Evolutionary conservation across 805 yeast species (phyloP), one percentile per base, ranked within the genome.

Genomic region (Hyphopichia homilentoma): DNA sequence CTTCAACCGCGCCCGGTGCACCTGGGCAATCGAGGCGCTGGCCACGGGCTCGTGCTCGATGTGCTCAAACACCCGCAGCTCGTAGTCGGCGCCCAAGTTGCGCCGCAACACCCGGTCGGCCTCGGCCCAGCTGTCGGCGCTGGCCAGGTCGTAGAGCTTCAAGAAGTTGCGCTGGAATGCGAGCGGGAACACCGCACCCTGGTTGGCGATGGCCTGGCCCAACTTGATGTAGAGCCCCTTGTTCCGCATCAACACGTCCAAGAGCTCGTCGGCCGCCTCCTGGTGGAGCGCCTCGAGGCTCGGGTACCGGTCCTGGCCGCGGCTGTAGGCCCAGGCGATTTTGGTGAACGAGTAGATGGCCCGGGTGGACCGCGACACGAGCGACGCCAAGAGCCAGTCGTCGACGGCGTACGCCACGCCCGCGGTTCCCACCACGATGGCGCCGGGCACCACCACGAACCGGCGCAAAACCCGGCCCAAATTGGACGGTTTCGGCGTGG

Each of bases 181-280:
- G 21, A 62, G 54, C 2, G 94, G 94, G 41, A 84, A 74, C 46
- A 81, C 64, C 17, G 70, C 58, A 1, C 86, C 79, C 51, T 84
- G 93, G 47, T 83, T 77, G 2, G 93, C 90, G 28, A 84, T 69
- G 32, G 84, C 80, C 64, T 84, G 93, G 16, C 93, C 94, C 44
- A 81, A 55, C 52, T 84, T 84, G 52, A 84, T 79, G 49, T 81
- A 84, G 13, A 84, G 63, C 2, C 71, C 71, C 41, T 60, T 64
- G 39, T 65, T 64, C 6, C 38, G 33, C 39, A 47, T 44, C 17
- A 65, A 34, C 45, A 64, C 40, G 21, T 54, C 34, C 12, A 60
- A 43, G 11, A 64, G 42, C 25, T 36, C 36, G 28, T 57, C 69
- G 4, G 90, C 75, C 22, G 75, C 73, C 17, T 74, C 54, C 36